These are phyloP conservation scores for Yamadazyma dendronema DNA, from an alignment of 1,139 yeast genomes.

Conservation along the genomic window DNA sequence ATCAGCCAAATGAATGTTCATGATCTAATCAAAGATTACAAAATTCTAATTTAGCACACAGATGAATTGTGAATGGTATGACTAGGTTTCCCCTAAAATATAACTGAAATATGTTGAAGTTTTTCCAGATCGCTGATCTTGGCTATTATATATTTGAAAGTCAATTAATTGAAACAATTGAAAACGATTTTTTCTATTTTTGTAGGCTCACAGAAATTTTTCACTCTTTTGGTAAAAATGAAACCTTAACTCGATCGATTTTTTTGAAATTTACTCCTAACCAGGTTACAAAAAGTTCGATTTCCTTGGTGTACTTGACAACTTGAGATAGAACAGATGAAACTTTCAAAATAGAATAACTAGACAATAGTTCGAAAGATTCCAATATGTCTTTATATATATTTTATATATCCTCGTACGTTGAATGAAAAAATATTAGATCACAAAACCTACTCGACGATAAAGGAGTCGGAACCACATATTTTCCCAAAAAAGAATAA, in stretches of 20 bases:
- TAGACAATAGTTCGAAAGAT: too few relatives aligned
- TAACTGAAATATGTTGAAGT: too few relatives aligned
- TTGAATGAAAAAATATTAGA: too few relatives aligned
- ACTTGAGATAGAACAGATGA: not conserved
- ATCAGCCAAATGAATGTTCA: conserved; percentile 19
- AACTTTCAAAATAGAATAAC: not conserved
- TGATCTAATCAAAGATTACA: conserved; percentile 1
- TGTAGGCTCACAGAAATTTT: not conserved
- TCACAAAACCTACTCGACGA: too few relatives aligned
- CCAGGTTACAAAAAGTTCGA: not conserved
- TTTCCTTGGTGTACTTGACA: not conserved
- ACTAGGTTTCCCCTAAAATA: too few relatives aligned
- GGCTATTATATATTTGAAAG: not conserved
- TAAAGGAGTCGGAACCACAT: too few relatives aligned
- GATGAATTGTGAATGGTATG: too few relatives aligned
- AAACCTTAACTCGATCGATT: not conserved
- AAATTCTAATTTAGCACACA: too few relatives aligned
- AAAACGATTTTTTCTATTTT: not conserved
- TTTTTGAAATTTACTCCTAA: not conserved
- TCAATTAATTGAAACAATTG: not conserved
- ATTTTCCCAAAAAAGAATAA: too few relatives aligned
- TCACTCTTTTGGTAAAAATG: conserved; percentile 1
- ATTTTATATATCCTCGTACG: too few relatives aligned
- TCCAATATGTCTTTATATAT: too few relatives aligned
- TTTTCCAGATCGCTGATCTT: too few relatives aligned